Percentiles rank a stretch among this genome's conserved stretches.
phyloP scores from a whole-genome alignment of 805 yeast species.

The Saccharomyces eubayanus region DNA sequence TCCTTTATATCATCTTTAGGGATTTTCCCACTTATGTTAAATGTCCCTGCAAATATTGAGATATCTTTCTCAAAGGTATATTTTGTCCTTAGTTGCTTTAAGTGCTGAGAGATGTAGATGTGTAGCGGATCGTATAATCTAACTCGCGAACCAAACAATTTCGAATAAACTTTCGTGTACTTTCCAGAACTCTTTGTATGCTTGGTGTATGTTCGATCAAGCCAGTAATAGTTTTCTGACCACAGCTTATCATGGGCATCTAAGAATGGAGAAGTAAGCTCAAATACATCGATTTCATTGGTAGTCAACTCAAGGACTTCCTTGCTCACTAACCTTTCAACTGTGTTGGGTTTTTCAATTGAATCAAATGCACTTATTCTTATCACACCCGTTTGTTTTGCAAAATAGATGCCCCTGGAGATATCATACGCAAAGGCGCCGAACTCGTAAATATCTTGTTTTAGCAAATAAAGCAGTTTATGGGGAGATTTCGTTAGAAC shows the following conservation, averaged over 20 bases:
- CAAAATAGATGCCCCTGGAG: constrained; percentile 46
- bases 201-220: constrained; percentile 63
- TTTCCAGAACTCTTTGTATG: constrained; percentile 27
- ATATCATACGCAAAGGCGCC: constrained; percentile 79
- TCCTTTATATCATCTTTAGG: constrained; percentile 49
- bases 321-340: constrained; percentile 59
- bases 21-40: constrained; percentile 70
- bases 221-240: constrained; percentile 89
- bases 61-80: constrained; percentile 58
- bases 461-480: constrained; percentile 43
- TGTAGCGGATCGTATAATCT: constrained; percentile 81
- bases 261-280: constrained; percentile 41
- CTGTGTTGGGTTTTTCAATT: constrained; percentile 75
- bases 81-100: constrained; percentile 40
- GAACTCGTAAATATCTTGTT: constrained; percentile 62
- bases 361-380: constrained; percentile 87
- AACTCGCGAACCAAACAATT: constrained; percentile 37
- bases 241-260: constrained; percentile 69
- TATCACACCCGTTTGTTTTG: constrained; percentile 85
- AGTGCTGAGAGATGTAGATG: constrained; percentile 67
- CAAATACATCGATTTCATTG: constrained; percentile 36
- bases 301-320: constrained; percentile 46
- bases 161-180: constrained; percentile 23
- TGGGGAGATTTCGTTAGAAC: constrained; percentile 33
- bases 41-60: constrained; percentile 72